A percentile compares a stretch with the other conserved stretches of the same genome.
Conservation (phyloP, 208 protist species). For the Trypanosoma cruzi region DNA sequence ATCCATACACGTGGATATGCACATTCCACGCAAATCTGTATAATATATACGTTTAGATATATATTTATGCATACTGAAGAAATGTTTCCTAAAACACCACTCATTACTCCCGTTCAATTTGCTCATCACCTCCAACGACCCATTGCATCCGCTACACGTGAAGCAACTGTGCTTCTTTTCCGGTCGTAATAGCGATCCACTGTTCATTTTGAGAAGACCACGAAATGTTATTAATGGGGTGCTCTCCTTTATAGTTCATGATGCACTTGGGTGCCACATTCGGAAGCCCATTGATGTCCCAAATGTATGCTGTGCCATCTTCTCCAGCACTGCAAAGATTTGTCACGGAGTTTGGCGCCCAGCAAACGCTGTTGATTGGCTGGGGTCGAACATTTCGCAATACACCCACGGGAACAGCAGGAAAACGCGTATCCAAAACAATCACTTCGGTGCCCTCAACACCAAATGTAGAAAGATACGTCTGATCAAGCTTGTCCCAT, state of each 20-base stretch:
- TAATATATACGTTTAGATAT: too few relatives aligned
- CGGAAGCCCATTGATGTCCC: constrained; percentile 90
- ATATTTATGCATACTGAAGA: too few relatives aligned
- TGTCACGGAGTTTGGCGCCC: constrained; percentile 94
- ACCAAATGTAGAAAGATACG: constrained; percentile 97
- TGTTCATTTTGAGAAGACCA: constrained; percentile 74
- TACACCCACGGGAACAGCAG: constrained; percentile 83
- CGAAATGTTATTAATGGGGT: constrained; percentile 85
- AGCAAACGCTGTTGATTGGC: constrained; percentile 96
- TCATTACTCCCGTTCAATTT: too few relatives aligned
- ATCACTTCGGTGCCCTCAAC: constrained; percentile 95
- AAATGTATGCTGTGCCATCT: constrained; percentile 97
- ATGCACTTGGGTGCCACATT: constrained; percentile 47
- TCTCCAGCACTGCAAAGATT: constrained; percentile 97
- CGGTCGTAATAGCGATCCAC: constrained; percentile 88
- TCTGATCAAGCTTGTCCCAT: constrained; percentile 98
- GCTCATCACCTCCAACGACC: too few relatives aligned
- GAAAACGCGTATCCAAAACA: constrained; percentile 96
- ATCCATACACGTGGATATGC: too few relatives aligned
- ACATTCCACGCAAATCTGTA: too few relatives aligned
- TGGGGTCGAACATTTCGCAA: constrained; percentile 82
- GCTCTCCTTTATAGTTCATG: constrained; percentile 59
- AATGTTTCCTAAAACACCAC: neutral
- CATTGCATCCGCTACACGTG: constrained; percentile 46
- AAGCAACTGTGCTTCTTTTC: constrained; percentile 67